Percentiles rank a stretch among this genome's conserved stretches.
These are phyloP conservation scores for Termitomyces sp. DNA, from an alignment of 768 basidiomycete genomes.

Conservation along the genomic window DNA sequence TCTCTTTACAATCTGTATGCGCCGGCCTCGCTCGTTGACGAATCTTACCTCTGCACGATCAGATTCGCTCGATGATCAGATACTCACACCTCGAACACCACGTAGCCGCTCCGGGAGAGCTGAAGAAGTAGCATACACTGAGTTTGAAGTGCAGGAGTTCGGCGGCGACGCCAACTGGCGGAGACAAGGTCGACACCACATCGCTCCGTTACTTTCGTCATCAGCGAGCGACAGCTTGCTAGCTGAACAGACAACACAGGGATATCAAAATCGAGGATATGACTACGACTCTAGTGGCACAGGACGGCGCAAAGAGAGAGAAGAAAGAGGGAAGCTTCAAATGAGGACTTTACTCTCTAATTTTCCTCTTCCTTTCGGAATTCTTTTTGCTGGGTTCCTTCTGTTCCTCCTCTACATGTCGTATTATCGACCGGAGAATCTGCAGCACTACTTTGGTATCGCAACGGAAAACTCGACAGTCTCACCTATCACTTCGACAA, in stretches of 20 bases:
- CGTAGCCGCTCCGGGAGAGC: conserved; percentile 55
- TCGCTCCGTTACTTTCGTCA: conserved; percentile 44
- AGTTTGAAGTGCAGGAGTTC: conserved; percentile 40
- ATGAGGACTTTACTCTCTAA: conserved; percentile 22
- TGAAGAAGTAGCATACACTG: conserved; percentile 49
- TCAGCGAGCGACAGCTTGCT: conserved; percentile 37
- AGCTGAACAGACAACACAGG: conserved; percentile 14
- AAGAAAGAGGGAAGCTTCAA: conserved; percentile 13
- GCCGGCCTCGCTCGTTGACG: conserved; percentile 33
- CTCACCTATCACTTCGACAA: conserved; percentile 9
- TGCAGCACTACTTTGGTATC: conserved; percentile 41
- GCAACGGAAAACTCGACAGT: conserved; percentile 13
- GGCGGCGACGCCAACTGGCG: conserved; percentile 31
- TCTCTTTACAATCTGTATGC: conserved; percentile 23
- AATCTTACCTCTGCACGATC: conserved; percentile 28
- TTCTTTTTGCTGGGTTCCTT: conserved; percentile 36
- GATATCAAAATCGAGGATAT: conserved; percentile 37
- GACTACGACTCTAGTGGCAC: conserved; percentile 21
- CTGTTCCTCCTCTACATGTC: conserved; percentile 48
- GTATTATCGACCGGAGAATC: conserved; percentile 39
- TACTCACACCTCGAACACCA: conserved; percentile 56
- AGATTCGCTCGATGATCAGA: conserved; percentile 27
- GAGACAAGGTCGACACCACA: conserved; percentile 33
- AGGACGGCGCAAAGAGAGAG: conserved; percentile 10
- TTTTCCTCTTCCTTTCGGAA: conserved; percentile 42